Evolutionary conservation across 495 filamentous ascomycete genomes (phyloP).

Genomic region (Aspergillus wentii): DNA sequence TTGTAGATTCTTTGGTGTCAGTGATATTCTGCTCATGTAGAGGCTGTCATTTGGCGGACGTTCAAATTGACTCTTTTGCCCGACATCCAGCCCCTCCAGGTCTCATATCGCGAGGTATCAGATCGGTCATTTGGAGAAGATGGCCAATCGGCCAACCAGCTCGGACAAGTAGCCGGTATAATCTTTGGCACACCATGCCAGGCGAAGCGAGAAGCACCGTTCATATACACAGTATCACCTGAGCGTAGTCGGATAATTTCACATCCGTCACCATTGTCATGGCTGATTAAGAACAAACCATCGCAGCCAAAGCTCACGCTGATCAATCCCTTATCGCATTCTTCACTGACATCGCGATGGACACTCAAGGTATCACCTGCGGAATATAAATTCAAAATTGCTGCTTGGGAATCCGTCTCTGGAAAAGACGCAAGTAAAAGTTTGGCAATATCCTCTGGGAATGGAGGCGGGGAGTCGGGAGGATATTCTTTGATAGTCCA

Average conservation of each 20-base stretch:
- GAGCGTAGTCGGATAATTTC: constrained; percentile 65
- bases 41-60: constrained; percentile 73
- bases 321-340: constrained; percentile 66
- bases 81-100: constrained; percentile 81
- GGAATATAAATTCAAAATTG: constrained; percentile 87
- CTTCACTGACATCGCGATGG: constrained; percentile 88
- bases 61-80: constrained; percentile 87
- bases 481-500: constrained; percentile 86
- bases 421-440: constrained; percentile 65
- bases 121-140: constrained; percentile 26
- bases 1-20: not conserved
- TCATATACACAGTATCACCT: constrained; percentile 82
- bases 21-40: not conserved
- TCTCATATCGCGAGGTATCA: constrained; percentile 38
- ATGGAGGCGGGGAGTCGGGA: constrained; percentile 54
- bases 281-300: constrained; percentile 60
- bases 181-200: constrained; percentile 94
- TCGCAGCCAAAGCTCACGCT: constrained; percentile 88
- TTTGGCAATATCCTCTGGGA: constrained; percentile 65
- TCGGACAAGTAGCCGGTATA: constrained; percentile 69
- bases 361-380: constrained; percentile 83
- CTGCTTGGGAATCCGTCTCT: constrained; percentile 71
- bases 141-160: constrained; percentile 73
- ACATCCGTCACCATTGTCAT: constrained; percentile 38
- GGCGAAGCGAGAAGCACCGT: constrained; percentile 69